Evolutionary conservation across 2,329 filamentous ascomycete species (phyloP).

Genomic region (Diaporthe longicolla): DNA sequence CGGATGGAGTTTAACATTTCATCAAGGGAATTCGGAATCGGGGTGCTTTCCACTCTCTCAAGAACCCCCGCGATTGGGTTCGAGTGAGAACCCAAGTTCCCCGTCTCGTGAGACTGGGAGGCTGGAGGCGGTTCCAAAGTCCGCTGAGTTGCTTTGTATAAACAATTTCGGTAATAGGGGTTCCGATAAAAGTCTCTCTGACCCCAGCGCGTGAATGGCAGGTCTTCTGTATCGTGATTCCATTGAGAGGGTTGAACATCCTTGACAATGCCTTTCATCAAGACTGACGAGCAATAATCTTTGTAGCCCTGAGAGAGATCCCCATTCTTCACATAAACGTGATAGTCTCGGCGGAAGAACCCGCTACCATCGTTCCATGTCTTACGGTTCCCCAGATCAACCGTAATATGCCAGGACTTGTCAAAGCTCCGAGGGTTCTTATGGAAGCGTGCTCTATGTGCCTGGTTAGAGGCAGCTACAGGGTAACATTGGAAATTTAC

Average conservation of each 20-base stretch:
- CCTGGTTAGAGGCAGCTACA: background rate
- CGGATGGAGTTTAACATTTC: background rate
- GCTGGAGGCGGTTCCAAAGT: background rate
- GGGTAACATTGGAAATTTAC: too few relatives aligned
- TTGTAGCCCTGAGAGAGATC: background rate
- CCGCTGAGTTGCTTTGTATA: background rate
- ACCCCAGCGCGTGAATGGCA: background rate
- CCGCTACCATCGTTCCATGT: background rate
- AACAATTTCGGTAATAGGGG: background rate
- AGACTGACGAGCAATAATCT: background rate
- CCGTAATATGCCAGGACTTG: slow-evolving; percentile 8
- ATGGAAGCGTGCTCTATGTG: background rate
- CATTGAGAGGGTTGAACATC: background rate
- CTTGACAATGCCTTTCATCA: background rate
- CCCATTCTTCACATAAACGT: slow-evolving; percentile 4
- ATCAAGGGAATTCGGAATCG: background rate
- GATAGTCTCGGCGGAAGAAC: background rate
- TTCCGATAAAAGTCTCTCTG: background rate
- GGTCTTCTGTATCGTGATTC: background rate
- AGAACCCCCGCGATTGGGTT: background rate
- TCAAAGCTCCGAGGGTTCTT: too few relatives aligned
- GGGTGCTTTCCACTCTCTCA: background rate
- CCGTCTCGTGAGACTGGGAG: too few relatives aligned
- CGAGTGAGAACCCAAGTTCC: too few relatives aligned
- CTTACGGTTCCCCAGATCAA: background rate